A percentile compares a stretch with the other conserved stretches of the same genome.
Conservation (phyloP, 208 protist species). For the Porcisia hertigi region DNA sequence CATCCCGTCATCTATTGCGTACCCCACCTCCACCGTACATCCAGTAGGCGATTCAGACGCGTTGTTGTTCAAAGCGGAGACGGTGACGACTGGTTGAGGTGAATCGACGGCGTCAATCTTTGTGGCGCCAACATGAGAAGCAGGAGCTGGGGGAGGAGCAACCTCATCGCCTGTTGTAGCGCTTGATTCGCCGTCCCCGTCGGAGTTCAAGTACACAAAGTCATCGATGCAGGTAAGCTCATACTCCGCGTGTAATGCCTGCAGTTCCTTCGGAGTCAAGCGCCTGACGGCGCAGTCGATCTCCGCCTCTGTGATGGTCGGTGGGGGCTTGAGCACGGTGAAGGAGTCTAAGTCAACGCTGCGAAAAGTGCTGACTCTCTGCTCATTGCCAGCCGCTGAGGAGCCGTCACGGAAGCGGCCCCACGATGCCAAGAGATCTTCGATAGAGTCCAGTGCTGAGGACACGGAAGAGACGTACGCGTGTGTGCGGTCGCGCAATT, state of each 20-base stretch:
- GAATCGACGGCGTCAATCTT: neutral
- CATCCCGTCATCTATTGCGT: slow-evolving; percentile 20
- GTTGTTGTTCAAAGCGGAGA: neutral
- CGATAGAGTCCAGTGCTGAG: slow-evolving; percentile 20
- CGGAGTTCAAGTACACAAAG: slow-evolving; percentile 21
- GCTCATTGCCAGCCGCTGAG: neutral
- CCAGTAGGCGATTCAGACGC: neutral
- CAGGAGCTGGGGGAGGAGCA: slow-evolving; percentile 13
- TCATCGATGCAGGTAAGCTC: slow-evolving; percentile 22
- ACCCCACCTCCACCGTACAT: slow-evolving; percentile 32
- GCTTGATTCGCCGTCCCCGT: neutral
- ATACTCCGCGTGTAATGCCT: slow-evolving; percentile 22
- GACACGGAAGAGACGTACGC: slow-evolving; percentile 14
- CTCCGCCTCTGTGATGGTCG: slow-evolving; percentile 22
- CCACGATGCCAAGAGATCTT: slow-evolving; percentile 17
- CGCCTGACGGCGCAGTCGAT: slow-evolving; percentile 18
- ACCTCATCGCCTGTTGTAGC: neutral
- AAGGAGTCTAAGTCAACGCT: slow-evolving; percentile 22
- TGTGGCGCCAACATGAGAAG: neutral
- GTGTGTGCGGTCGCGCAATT: slow-evolving; percentile 23
- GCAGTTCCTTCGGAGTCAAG: slow-evolving; percentile 19
- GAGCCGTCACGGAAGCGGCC: slow-evolving; percentile 7
- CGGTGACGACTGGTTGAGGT: neutral
- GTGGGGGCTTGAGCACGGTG: slow-evolving; percentile 18
- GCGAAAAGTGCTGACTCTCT: slow-evolving; percentile 12